Base-by-base conservation (phyloP, 2,329 filamentous ascomycete genomes). In the Fusarium proliferatum region DNA sequence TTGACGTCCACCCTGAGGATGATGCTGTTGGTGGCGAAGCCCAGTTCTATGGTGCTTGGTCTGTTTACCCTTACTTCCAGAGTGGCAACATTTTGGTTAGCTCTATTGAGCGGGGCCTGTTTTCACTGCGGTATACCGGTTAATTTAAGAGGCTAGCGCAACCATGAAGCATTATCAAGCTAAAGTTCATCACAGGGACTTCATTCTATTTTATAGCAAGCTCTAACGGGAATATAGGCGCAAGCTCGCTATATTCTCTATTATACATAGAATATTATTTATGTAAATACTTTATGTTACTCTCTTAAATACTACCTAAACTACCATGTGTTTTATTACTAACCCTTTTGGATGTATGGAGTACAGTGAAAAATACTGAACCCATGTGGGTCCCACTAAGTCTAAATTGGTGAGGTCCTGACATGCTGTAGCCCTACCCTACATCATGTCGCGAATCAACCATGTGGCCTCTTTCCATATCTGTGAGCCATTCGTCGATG, bases 11-110 rank as follows among this genome's bases (percentile, higher is more conserved):
- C 10, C 63, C 63, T 0, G 63, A 66, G 23, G 63, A 66, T 33
- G 63, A 88, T 58, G 66, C 63, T 10, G 70, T 81, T 45, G 58
- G 92, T 90, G 82, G 85, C 4, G 62, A 74, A 13, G 80, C 84
- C 2, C 76, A 78, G 11, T 85, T 85, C 48, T 75, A 76, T 16
- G 85, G 82, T 15, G 82, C 85, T n/a, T 88, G 86, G 86, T 83
- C 79, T 43, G 81, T 83, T 48, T 88, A 85, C 71, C 84, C 84
- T 5, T 84, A 81, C 72, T 87, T 87, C 75, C 80, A 81, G 67
- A 82, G 79, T 19, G 86, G 85, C 0, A 80, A 83, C 70, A 81
- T 88, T 39, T 74, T 87, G 4, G 73, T 88, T 51, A 87, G 87
- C 78, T 84, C 81, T 26, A 87, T 87, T 64, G 86, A 88, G 80